These are phyloP conservation scores for Clitocybe nebularis DNA, from an alignment of 1,284 basidiomycete genomes.

Conservation along the genomic window DNA sequence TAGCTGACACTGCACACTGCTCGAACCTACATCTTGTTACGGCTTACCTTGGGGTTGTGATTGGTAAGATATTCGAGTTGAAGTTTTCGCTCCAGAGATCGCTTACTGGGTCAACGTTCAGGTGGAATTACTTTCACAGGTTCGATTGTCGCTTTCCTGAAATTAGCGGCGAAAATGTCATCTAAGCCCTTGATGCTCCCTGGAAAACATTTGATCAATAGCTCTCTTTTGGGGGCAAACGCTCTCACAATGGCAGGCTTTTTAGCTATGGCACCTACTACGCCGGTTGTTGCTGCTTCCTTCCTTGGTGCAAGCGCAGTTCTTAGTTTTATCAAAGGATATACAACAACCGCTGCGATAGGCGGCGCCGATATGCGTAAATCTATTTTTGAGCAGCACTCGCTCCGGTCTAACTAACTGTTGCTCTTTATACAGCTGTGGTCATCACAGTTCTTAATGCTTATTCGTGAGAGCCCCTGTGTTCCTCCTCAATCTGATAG, in stretches of 20 bases:
- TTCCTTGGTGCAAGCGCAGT: conserved; percentile 70
- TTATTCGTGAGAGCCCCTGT: conserved; percentile 50
- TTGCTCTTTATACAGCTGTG: conserved; percentile 57
- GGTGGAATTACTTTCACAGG: conserved; percentile 78
- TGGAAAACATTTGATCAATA: conserved; percentile 73
- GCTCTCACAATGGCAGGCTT: conserved; percentile 72
- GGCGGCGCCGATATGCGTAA: conserved; percentile 88
- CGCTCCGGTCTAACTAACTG: conserved; percentile 7
- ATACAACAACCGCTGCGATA: conserved; percentile 81
- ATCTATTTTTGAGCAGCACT: conserved; percentile 25
- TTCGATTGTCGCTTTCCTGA: conserved; percentile 84
- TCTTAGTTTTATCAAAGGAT: conserved; percentile 79
- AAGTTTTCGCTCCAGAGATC: background rate
- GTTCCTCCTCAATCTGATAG: background rate
- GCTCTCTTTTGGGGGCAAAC: conserved; percentile 65
- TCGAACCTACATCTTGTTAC: conserved; percentile 74
- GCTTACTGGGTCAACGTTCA: conserved; percentile 17
- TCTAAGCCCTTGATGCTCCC: conserved; percentile 70
- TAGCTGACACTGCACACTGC: conserved; percentile 61
- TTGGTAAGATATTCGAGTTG: conserved; percentile 43
- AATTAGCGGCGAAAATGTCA: conserved; percentile 76
- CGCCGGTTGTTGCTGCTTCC: conserved; percentile 69
- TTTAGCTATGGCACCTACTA: conserved; percentile 61
- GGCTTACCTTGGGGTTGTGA: conserved; percentile 81
- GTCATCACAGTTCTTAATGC: conserved; percentile 87